Evolutionary conservation across 306 rosid genomes (phyloP), one percentile per base, ranked within the genome.

Genomic region (Leucaena leucocephala): DNA sequence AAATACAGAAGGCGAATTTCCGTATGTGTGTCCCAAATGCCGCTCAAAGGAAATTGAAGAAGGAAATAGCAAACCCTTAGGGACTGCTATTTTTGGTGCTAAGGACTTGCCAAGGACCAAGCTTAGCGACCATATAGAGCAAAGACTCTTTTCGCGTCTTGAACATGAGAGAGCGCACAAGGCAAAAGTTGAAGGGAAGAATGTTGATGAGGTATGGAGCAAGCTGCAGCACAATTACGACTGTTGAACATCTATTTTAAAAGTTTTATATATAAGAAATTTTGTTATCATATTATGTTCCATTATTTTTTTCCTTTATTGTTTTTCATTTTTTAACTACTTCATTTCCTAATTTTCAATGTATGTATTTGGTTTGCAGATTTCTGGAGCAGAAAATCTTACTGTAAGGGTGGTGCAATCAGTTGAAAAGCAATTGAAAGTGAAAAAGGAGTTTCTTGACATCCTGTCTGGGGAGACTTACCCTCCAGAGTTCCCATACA

Each of bases 101-200:
- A 84, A 84, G 69, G 89, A 84, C 77, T 86, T 90, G 67, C 90
- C 90, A 11, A 87, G 70, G 5, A 92, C 97, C 81, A 65, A 22
- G 63, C 91, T 88, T 44, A 90, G 94, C 72, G 78, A 92, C 77
- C 89, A 92, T 72, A 75, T 92, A 71, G 97, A 92, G 85, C 61
- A 76, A 15, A 82, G 97, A 71, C 87, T 90, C 42, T 68, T 80
- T 40, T 45, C 75, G 67, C 42, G 82, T 61, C 89, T 92, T 63
- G 49, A 49, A 70, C 80, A 74, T 82, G 92, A 85, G 89, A 83
- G 82, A 76, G 78, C 13, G 71, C 76, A 84, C 39, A 59, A 76
- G 77, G 84, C 72, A 79, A 82, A 75, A 22, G 72, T 12, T 6
- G 15, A 76, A 64, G 85, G 87, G 68, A 82, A 85, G 74, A 71